These are phyloP conservation scores for Mycena maculata DNA, from an alignment of 768 basidiomycete species.

Conservation along the genomic window DNA sequence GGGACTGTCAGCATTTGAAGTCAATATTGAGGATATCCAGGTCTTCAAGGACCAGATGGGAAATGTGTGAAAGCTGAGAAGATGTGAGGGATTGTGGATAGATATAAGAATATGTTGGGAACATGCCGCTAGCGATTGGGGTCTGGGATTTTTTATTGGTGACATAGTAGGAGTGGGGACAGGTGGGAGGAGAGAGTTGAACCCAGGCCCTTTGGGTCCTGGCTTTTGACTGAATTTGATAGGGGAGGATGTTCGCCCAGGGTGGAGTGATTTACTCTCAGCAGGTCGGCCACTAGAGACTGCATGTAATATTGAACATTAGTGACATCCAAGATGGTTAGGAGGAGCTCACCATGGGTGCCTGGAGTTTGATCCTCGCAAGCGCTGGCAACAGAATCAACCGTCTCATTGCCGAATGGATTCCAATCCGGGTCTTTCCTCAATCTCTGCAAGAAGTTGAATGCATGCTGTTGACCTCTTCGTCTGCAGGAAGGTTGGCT, in stretches of 20 bases:
- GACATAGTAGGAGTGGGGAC: not conserved
- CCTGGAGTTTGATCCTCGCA: not conserved
- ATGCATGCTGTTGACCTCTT: not conserved
- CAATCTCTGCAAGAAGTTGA: not conserved
- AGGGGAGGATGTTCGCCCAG: not conserved
- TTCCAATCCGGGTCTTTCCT: not conserved
- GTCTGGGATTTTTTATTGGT: not conserved
- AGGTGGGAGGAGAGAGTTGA: not conserved
- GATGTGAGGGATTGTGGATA: not conserved
- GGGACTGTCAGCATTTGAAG: not conserved
- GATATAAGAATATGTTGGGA: not conserved
- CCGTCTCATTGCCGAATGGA: not conserved
- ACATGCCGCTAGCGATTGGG: not conserved
- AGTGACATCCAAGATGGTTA: not conserved
- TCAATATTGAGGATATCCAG: conserved; percentile 7
- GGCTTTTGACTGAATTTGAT: conserved; percentile 1
- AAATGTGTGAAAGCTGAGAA: not conserved
- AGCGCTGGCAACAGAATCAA: not conserved
- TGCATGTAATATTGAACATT: not conserved
- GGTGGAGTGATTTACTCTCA: not conserved
- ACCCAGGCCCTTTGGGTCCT: not conserved
- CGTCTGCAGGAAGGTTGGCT: not conserved
- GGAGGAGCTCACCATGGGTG: not conserved
- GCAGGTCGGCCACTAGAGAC: not conserved
- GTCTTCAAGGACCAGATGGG: not conserved